phyloP scores from a whole-genome alignment of 1,284 basidiomycete species.

The Ustilago trichophora region DNA sequence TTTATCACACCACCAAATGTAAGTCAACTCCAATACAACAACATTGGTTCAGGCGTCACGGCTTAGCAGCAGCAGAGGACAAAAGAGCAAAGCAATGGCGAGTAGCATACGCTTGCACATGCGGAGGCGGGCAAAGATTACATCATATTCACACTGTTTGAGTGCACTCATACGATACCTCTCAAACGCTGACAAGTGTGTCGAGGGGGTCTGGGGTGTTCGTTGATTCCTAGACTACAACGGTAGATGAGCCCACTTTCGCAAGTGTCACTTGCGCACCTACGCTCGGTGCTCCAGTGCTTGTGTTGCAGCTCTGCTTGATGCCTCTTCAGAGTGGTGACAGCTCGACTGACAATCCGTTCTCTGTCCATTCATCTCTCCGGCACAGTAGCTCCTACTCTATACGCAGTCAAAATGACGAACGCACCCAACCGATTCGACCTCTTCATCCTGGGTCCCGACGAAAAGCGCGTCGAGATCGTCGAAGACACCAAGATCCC shows the following conservation, averaged over 20 bases:
- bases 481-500: slow-evolving; percentile 96
- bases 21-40: too few species aligned
- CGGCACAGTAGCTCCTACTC: not conserved
- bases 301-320: too few species aligned
- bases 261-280: not conserved
- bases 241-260: slow-evolving; percentile 62
- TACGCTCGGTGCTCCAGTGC: not conserved
- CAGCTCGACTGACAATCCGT: slow-evolving; percentile 11
- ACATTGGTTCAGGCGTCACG: too few species aligned
- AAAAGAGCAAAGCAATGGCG: too few species aligned
- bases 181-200: slow-evolving; percentile 57
- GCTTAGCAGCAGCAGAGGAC: too few species aligned
- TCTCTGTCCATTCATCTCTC: not conserved
- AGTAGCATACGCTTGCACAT: too few species aligned
- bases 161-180: slow-evolving; percentile 30
- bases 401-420: slow-evolving; percentile 40
- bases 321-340: too few species aligned
- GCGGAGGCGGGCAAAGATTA: slow-evolving; percentile 53
- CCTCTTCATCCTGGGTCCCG: slow-evolving; percentile 88
- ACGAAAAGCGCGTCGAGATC: slow-evolving; percentile 88
- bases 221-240: slow-evolving; percentile 64
- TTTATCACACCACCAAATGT: too few species aligned
- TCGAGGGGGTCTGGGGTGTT: slow-evolving; percentile 40
- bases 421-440: slow-evolving; percentile 94
- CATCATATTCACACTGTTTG: slow-evolving; percentile 64